A percentile compares a stretch with the other conserved stretches of the same genome.
Evolutionary conservation across 495 filamentous ascomycete species (phyloP).

Genomic region (Penicillium salamii): DNA sequence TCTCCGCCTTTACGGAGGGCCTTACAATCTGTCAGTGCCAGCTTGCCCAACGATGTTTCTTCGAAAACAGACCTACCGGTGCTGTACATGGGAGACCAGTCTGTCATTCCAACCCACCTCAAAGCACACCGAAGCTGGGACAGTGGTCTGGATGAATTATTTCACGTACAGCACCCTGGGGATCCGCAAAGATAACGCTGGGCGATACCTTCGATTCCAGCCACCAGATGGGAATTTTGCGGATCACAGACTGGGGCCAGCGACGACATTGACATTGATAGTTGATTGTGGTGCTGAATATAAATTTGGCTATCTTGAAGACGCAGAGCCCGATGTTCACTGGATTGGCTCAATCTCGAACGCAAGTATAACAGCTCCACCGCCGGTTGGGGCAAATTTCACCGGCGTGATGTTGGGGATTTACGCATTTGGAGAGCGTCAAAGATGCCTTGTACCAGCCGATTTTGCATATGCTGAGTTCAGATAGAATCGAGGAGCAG

Average conservation of each 20-base stretch:
- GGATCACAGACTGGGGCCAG: constrained; percentile 7
- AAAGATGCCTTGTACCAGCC: constrained; percentile 36
- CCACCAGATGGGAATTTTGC: constrained; percentile 13
- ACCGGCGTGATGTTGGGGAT: constrained; percentile 45
- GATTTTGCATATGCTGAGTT: constrained; percentile 40
- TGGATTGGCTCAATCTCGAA: constrained; percentile 31
- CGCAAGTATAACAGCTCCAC: constrained; percentile 22
- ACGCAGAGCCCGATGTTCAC: constrained; percentile 5
- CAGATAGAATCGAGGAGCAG: not conserved
- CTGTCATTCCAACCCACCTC: constrained; percentile 30
- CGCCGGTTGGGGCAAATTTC: constrained; percentile 36
- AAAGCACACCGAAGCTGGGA: constrained; percentile 34
- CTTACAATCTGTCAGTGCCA: constrained; percentile 39
- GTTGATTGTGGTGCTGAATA: constrained; percentile 31
- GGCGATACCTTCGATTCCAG: constrained; percentile 24
- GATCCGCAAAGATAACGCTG: constrained; percentile 17
- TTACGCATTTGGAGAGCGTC: constrained; percentile 43
- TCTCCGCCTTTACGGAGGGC: constrained; percentile 40
- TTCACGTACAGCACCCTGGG: constrained; percentile 39
- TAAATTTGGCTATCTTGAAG: constrained; percentile 27
- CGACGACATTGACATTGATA: constrained; percentile 16
- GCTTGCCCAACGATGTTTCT: constrained; percentile 42
- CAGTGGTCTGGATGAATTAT: constrained; percentile 42
- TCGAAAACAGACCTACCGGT: constrained; percentile 39
- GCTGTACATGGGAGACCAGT: constrained; percentile 33